Conservation (phyloP, 257 asterid genomes). For the Orobanche coerulescens region DNA sequence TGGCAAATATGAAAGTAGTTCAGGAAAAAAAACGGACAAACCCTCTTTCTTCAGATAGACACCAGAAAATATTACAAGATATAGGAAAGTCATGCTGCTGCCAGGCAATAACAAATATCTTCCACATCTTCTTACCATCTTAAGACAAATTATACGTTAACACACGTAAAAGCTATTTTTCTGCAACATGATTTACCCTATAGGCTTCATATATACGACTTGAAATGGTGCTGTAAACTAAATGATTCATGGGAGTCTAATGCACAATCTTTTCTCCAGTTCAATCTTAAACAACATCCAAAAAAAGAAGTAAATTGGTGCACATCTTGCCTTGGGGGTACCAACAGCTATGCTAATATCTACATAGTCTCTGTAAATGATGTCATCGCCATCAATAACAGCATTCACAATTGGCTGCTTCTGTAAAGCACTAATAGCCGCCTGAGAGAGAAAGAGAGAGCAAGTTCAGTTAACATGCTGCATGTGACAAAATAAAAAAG, state of each 20-base stretch:
- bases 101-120: not conserved
- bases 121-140: not conserved
- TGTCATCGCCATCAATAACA: slow-evolving; percentile 97
- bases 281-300: slow-evolving; percentile 6
- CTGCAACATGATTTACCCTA: not conserved
- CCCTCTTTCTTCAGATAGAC: not conserved
- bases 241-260: not conserved
- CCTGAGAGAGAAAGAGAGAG: slow-evolving; percentile 47
- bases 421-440: slow-evolving; percentile 91
- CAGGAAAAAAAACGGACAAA: slow-evolving; percentile 2
- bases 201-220: not conserved
- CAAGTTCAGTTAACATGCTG: slow-evolving; percentile 7
- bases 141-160: not conserved
- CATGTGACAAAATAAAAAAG: not conserved
- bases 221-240: not conserved
- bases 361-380: slow-evolving; percentile 80
- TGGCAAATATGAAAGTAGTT: slow-evolving; percentile 14
- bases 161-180: not conserved
- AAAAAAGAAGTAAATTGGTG: slow-evolving; percentile 5
- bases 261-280: not conserved
- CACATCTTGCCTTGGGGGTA: slow-evolving; percentile 73
- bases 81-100: not conserved
- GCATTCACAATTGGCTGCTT: slow-evolving; percentile 91
- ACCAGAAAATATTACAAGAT: not conserved
- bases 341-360: slow-evolving; percentile 99